phyloP scores from a whole-genome alignment of 768 basidiomycete genomes.

The Hypsizygus marmoreus region DNA sequence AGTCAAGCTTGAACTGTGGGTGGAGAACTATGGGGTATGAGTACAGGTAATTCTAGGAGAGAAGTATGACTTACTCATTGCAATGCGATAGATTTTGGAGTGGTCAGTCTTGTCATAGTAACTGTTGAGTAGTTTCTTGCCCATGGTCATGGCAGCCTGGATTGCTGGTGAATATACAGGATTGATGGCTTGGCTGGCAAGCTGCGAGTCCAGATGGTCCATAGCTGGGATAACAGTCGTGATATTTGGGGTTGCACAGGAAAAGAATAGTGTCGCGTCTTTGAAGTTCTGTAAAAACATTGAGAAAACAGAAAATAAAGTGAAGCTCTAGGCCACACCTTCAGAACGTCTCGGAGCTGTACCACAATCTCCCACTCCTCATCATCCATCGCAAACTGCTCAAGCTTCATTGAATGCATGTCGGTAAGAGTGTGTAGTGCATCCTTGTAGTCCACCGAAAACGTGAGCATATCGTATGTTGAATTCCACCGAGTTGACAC shows the following conservation, averaged over 20 bases:
- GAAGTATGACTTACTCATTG: constrained; percentile 24
- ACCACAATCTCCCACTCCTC: constrained; percentile 34
- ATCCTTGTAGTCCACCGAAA: constrained; percentile 26
- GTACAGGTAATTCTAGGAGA: background rate
- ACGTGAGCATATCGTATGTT: constrained; percentile 37
- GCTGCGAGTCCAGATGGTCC: constrained; percentile 28
- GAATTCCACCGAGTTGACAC: constrained; percentile 41
- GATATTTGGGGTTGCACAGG: constrained; percentile 20
- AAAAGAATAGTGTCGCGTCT: constrained; percentile 31
- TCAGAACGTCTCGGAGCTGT: constrained; percentile 30
- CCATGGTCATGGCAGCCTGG: constrained; percentile 16
- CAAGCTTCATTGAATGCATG: constrained; percentile 20
- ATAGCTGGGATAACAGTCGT: constrained; percentile 35
- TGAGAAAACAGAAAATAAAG: constrained; percentile 28
- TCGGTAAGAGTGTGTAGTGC: constrained; percentile 28
- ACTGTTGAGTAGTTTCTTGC: constrained; percentile 23
- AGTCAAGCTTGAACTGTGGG: constrained; percentile 32
- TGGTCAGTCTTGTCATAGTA: constrained; percentile 28
- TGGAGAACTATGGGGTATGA: constrained; percentile 30
- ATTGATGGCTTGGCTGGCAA: constrained; percentile 2
- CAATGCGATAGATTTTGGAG: constrained; percentile 26
- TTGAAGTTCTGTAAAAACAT: constrained; percentile 29
- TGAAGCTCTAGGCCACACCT: constrained; percentile 29
- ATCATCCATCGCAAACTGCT: constrained; percentile 23
- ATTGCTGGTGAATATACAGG: constrained; percentile 14